Evolutionary conservation across 768 basidiomycete species (phyloP).

Genomic region (Russula sp.): DNA sequence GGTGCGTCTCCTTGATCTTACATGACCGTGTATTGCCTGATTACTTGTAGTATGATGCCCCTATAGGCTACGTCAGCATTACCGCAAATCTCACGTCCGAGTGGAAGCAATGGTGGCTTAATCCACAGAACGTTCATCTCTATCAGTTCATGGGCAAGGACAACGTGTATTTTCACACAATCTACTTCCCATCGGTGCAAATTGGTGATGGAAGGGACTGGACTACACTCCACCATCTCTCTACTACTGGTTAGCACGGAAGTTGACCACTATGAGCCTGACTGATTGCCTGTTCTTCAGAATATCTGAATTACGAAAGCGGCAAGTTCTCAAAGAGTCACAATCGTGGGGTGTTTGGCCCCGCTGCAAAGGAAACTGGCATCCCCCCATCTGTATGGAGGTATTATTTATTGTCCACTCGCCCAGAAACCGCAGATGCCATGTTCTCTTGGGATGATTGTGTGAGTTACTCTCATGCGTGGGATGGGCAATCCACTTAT

Average conservation of each 20-base stretch:
- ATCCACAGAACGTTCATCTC: constrained; percentile 81
- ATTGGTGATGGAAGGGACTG: constrained; percentile 87
- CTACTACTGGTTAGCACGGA: constrained; percentile 76
- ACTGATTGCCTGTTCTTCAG: constrained; percentile 41
- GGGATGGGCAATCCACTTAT: neutral
- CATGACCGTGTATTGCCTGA: constrained; percentile 1
- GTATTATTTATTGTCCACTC: constrained; percentile 88
- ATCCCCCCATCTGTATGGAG: constrained; percentile 97
- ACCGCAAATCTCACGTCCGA: constrained; percentile 92
- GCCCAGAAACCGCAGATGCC: constrained; percentile 91
- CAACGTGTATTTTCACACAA: constrained; percentile 97
- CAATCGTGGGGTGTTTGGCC: constrained; percentile 94
- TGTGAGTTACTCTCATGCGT: constrained; percentile 45
- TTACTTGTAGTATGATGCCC: constrained; percentile 79
- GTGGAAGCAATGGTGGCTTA: constrained; percentile 98
- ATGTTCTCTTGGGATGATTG: constrained; percentile 98
- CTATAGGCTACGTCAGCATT: constrained; percentile 95
- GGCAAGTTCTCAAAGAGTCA: constrained; percentile 99
- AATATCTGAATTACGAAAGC: constrained; percentile 97
- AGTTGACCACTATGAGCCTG: neutral
- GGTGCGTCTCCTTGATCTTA: constrained; percentile 52
- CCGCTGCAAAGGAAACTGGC: constrained; percentile 89
- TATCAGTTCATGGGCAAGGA: constrained; percentile 99
- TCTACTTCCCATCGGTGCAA: constrained; percentile 89
- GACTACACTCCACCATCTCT: constrained; percentile 92